A percentile compares a stretch with the other conserved stretches of the same genome.
phyloP scores from a whole-genome alignment of 83 land plant genomes.

The Thuja plicata region DNA sequence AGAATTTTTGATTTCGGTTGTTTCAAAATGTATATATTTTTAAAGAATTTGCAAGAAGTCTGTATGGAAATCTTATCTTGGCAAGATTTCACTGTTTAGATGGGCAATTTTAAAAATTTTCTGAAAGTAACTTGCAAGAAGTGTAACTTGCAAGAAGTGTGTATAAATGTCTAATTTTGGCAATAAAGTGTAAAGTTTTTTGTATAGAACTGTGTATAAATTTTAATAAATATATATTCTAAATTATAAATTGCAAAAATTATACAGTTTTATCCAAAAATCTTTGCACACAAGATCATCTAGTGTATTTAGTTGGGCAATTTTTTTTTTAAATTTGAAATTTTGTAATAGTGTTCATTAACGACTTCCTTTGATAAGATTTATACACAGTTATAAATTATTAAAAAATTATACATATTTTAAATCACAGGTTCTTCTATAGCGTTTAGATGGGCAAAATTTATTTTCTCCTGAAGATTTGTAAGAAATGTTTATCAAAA shows the following conservation, averaged over 20 bases:
- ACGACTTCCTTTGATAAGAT: not conserved
- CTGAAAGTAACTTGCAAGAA: not conserved
- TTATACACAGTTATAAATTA: no score
- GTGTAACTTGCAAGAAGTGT: not conserved
- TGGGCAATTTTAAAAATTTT: no score
- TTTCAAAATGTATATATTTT: not conserved
- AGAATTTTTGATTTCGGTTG: no score
- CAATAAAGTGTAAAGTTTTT: not conserved
- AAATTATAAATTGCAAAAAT: no score
- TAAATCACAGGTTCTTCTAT: no score
- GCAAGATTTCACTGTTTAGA: not conserved
- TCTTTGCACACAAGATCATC: no score
- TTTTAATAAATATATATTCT: no score
- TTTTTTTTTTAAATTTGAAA: no score
- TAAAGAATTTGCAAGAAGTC: not conserved
- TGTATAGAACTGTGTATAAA: no score
- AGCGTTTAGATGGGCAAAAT: not conserved
- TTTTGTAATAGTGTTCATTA: not conserved
- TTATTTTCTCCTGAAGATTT: not conserved
- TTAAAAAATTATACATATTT: no score
- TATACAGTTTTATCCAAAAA: no score
- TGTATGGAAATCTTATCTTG: not conserved
- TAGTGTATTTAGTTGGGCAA: not conserved
- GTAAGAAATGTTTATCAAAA: not conserved
- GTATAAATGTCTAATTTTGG: not conserved